Evolutionary conservation across 1,284 basidiomycete genomes (phyloP), one percentile per base, ranked within the genome.

Genomic region (Marasmius fiardii): DNA sequence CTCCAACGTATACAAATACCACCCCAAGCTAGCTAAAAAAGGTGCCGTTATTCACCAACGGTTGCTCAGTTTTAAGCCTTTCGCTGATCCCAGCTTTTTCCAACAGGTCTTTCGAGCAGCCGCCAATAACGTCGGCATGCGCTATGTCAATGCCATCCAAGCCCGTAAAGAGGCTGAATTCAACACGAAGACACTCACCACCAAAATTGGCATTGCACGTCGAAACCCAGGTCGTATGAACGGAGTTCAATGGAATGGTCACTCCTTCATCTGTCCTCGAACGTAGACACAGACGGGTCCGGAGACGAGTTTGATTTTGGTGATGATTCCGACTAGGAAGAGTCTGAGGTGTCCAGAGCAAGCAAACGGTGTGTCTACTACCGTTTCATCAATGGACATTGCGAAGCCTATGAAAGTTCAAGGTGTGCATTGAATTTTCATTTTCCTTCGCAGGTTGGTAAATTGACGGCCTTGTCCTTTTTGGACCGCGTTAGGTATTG

Each of bases 171-270:
- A 60, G 28, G n/a, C 47, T n/a, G n/a, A 43, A 7, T 44, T 35
- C 18, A 49, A 43, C 1, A 44, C 4, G 54, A 43, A 34, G 2
- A 50, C 3, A 43, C 57, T 41, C 26, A 24, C 16, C 58, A 55
- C 1, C 31, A 41, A 41, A 20, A 7, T 20, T 14, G 39, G 39
- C 39, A 4, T 41, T n/a, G 39, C 39, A 20, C 62, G 64, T 2
- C 56, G 64, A 11, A 66, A 65, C 43, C 61, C 61, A 3, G 63
- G 65, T 10, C 56, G 65, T 11, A 64, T 64, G 63, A 63, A 66
- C 39, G 65, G 65, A n/a, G 54, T 60, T 8, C 56, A 51, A 47
- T 66, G 65, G 65, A 64, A 62, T 35, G 62, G 62, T 10, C 54
- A 58, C 51, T 63, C 61, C 5, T 65, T 66, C 49, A 57, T 63